Conservation (phyloP, 257 asterid species). For the Ilex aquifolium region DNA sequence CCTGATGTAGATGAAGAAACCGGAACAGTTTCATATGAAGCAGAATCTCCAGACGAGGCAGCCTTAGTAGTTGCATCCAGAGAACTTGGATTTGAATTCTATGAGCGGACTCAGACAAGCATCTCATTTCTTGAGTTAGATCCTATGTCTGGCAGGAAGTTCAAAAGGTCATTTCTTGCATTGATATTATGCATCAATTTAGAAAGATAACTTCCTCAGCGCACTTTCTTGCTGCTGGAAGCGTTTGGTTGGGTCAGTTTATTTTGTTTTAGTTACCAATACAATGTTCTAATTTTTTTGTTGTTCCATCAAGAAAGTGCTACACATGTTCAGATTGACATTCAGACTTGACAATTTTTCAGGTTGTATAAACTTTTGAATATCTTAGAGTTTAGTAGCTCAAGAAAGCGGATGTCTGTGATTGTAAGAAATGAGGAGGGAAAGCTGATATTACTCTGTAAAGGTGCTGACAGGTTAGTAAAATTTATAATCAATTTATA, state of each 20-base stretch:
- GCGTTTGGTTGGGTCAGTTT: no score
- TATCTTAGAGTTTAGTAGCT: constrained; percentile 70
- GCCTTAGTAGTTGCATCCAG: constrained; percentile 20
- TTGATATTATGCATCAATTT: no score
- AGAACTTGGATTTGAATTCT: constrained; percentile 86
- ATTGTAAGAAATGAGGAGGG: constrained; percentile 76
- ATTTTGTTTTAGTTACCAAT: no score
- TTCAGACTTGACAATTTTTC: constrained; percentile 3
- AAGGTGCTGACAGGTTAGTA: constrained; percentile 94
- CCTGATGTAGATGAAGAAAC: no score
- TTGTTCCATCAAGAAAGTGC: no score
- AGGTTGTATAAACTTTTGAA: constrained; percentile 68
- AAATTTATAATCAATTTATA: not conserved
- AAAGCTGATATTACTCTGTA: constrained; percentile 63
- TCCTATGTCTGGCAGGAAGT: constrained; percentile 44
- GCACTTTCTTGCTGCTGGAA: no score
- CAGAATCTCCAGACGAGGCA: no score
- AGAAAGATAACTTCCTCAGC: no score
- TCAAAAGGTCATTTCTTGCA: constrained; percentile 52
- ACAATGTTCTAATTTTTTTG: no score
- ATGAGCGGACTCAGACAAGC: constrained; percentile 59
- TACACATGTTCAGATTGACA: no score
- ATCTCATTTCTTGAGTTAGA: constrained; percentile 61
- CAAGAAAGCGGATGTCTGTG: constrained; percentile 93
- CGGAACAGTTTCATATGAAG: no score